Evolutionary conservation across 495 filamentous ascomycete genomes (phyloP).

Genomic region (Lichenothelia convexa): DNA sequence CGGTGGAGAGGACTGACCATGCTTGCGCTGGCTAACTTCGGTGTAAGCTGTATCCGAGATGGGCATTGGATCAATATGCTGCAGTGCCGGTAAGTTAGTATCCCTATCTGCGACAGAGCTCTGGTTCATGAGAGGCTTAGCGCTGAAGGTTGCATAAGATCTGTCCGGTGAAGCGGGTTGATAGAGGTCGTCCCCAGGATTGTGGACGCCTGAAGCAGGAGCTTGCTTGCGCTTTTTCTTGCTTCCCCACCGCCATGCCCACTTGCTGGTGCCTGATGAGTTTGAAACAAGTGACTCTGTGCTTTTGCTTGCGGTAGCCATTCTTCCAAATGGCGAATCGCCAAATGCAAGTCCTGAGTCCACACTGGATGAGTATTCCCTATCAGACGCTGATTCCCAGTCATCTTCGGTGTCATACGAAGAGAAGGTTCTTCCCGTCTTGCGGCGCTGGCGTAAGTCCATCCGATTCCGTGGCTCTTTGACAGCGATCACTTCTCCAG

Average conservation of each 20-base stretch:
- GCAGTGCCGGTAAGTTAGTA: conserved; percentile 13
- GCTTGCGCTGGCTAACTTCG: conserved; percentile 7
- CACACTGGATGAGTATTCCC: conserved; percentile 28
- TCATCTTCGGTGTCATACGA: conserved; percentile 22
- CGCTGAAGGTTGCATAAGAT: too few species aligned
- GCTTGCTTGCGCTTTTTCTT: conserved; percentile 21
- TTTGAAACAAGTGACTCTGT: conserved; percentile 35
- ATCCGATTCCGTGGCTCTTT: conserved; percentile 18
- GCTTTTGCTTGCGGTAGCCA: conserved; percentile 18
- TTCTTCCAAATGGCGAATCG: conserved; percentile 18
- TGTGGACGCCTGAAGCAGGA: too few species aligned
- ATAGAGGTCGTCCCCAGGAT: too few species aligned
- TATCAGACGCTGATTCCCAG: conserved; percentile 44
- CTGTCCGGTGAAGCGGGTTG: too few species aligned
- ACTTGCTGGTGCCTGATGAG: conserved; percentile 30
- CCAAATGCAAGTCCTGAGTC: conserved; percentile 39
- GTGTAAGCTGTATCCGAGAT: conserved; percentile 12
- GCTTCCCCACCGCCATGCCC: conserved; percentile 41
- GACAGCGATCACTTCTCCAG: conserved; percentile 20
- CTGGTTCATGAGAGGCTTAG: too few species aligned
- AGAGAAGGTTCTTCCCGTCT: conserved; percentile 14
- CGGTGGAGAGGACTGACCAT: conserved; percentile 4
- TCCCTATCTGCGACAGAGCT: too few species aligned
- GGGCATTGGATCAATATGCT: conserved; percentile 12
- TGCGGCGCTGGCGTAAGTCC: conserved; percentile 2